Percentiles rank a stretch among this genome's conserved stretches.
phyloP scores from a whole-genome alignment of 2,329 filamentous ascomycete genomes.

The Cladophialophora yegresii region DNA sequence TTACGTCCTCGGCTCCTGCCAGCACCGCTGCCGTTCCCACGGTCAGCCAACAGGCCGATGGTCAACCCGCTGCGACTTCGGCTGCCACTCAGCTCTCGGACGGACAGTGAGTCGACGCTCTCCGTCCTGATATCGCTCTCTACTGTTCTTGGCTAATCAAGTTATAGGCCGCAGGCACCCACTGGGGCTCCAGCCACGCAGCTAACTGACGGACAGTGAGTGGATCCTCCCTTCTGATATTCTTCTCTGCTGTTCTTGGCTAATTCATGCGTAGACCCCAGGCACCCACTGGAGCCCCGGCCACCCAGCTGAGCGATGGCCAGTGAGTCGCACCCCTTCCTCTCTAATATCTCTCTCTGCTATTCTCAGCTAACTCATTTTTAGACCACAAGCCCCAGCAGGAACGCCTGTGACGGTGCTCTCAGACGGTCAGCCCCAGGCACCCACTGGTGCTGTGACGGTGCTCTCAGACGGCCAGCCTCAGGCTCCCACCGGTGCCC shows the following conservation, averaged over 20 bases:
- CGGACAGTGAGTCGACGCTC: constrained; percentile 13
- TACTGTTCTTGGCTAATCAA: not conserved
- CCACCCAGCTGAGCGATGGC: constrained; percentile 6
- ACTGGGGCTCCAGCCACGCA: constrained; percentile 10
- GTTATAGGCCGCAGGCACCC: constrained; percentile 42
- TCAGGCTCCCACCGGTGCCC: not conserved
- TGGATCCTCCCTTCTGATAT: too few species aligned
- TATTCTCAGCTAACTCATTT: too few species aligned
- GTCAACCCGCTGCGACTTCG: constrained; percentile 22
- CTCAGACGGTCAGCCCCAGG: constrained; percentile 15
- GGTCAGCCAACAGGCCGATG: constrained; percentile 23
- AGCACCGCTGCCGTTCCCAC: constrained; percentile 3
- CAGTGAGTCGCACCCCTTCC: too few species aligned
- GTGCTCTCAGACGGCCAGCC: not conserved
- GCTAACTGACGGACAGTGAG: constrained; percentile 19
- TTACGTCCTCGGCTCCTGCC: constrained; percentile 15
- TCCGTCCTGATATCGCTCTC: not conserved
- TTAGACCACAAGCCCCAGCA: not conserved
- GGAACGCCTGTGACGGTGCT: not conserved
- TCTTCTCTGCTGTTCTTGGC: too few species aligned
- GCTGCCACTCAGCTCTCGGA: constrained; percentile 20
- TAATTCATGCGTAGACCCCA: constrained; percentile 40
- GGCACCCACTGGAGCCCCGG: constrained; percentile 28
- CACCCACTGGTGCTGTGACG: not conserved
- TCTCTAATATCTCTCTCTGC: too few species aligned